A percentile compares a stretch with the other conserved stretches of the same genome.
phyloP scores from a whole-genome alignment of 2,329 filamentous ascomycete species.

The Daldinia sp. region DNA sequence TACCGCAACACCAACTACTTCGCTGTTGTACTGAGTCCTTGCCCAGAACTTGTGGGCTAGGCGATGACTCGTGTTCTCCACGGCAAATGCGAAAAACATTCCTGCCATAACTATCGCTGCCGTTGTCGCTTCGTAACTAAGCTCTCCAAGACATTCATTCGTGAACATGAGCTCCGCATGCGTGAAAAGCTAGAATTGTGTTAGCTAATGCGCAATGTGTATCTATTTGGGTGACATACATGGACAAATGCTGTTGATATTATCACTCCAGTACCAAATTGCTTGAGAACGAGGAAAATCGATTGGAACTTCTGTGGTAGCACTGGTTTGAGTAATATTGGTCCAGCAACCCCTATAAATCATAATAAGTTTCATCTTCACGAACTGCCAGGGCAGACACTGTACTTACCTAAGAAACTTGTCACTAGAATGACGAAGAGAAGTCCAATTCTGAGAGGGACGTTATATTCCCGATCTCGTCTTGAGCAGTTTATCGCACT shows the following conservation, averaged over 20 bases:
- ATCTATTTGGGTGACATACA: slow-evolving; percentile 55
- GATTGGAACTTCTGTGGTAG: slow-evolving; percentile 63
- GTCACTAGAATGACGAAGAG: slow-evolving; percentile 78
- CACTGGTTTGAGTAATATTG: slow-evolving; percentile 72
- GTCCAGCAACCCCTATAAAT: slow-evolving; percentile 68
- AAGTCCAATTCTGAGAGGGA: slow-evolving; percentile 75
- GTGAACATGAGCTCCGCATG: slow-evolving; percentile 79
- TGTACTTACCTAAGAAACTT: slow-evolving; percentile 69
- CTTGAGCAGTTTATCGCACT: slow-evolving; percentile 58
- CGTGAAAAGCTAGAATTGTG: slow-evolving; percentile 70
- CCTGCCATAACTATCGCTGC: slow-evolving; percentile 80
- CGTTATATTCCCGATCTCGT: slow-evolving; percentile 69
- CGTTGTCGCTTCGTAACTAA: slow-evolving; percentile 76
- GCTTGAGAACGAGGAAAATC: slow-evolving; percentile 74
- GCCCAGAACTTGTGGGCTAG: slow-evolving; percentile 58
- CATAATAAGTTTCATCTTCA: slow-evolving; percentile 24
- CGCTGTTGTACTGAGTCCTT: slow-evolving; percentile 33
- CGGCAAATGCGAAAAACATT: slow-evolving; percentile 76
- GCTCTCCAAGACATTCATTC: slow-evolving; percentile 74
- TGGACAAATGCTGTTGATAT: slow-evolving; percentile 79
- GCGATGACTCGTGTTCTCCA: slow-evolving; percentile 75
- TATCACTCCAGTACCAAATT: slow-evolving; percentile 80
- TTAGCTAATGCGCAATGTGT: not conserved
- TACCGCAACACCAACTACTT: slow-evolving; percentile 71
- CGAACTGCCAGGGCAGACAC: too few species aligned